Evolutionary conservation across 2,329 filamentous ascomycete species (phyloP).

Genomic region (Colletotrichum truncatum): DNA sequence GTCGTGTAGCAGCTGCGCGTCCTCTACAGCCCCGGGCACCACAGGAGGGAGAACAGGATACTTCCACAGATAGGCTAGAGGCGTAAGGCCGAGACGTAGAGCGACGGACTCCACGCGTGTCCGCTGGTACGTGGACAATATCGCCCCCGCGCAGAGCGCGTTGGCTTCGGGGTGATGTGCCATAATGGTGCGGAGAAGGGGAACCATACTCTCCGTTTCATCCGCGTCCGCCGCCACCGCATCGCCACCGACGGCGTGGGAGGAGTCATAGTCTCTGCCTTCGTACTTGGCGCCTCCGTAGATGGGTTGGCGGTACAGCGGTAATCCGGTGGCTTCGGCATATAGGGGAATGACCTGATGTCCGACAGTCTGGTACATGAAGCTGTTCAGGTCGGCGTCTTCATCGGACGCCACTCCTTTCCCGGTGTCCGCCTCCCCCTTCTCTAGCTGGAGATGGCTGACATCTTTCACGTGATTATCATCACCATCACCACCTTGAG

Average conservation of each 20-base stretch:
- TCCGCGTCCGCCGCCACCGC: slow-evolving; percentile 56
- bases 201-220: slow-evolving; percentile 88
- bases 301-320: slow-evolving; percentile 85
- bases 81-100: slow-evolving; percentile 80
- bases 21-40: slow-evolving; percentile 41
- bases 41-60: slow-evolving; percentile 76
- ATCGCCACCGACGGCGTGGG: slow-evolving; percentile 29
- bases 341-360: slow-evolving; percentile 89
- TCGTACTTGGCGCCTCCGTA: slow-evolving; percentile 75
- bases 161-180: slow-evolving; percentile 80
- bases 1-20: slow-evolving; percentile 75
- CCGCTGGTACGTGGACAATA: slow-evolving; percentile 94
- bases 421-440: background rate
- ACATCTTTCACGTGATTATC: background rate
- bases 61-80: slow-evolving; percentile 92
- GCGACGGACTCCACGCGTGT: slow-evolving; percentile 95
- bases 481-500: background rate
- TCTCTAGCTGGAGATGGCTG: background rate
- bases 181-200: slow-evolving; percentile 75
- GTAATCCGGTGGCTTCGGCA: slow-evolving; percentile 78
- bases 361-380: slow-evolving; percentile 99
- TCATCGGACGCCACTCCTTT: slow-evolving; percentile 26
- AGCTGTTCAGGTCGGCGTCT: slow-evolving; percentile 81
- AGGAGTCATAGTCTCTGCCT: slow-evolving; percentile 72
- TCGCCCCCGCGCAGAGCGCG: slow-evolving; percentile 89